Evolutionary conservation across 1,284 basidiomycete species (phyloP), one percentile per base, ranked within the genome.

Genomic region (Heterobasidion occidentale): DNA sequence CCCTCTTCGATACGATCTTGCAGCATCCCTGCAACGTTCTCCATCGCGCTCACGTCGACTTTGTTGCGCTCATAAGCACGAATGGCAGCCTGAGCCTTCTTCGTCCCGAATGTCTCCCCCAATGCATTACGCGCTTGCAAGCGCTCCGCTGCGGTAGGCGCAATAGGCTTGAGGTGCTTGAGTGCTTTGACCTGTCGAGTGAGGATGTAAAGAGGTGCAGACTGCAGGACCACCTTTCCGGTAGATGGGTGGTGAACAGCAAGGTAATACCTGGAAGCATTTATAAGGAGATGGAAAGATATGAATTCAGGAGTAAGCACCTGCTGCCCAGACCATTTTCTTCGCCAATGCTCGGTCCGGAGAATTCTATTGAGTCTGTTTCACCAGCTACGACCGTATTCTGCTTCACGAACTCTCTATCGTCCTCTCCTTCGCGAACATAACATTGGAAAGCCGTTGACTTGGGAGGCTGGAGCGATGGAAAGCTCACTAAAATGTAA

Each of bases 31-130:
- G 86, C 83, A 19, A 94, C 87, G 12, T 82, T 82, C 66, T 88
- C 79, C 88, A 96, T 93, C 1, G 92, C 91, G 54, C 77, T 76
- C 14, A 90, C 82, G 71, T 96, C 92, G 42, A 98, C 85, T 67
- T 85, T 85, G 73, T 94, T 94, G 59, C 94, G 80, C 70, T 93
- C 92, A 58, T 83, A 81, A 2, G 91, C 88, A 57, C 83, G 82
- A 64, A 97, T 93, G 35, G 84, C 86, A 14, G 84, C 83, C 71
- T 92, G 89, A 44, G 92, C 91, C 68, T 96, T 97, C 72, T 92
- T 91, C 12, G 93, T 96, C 20, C 94, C 94, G 62, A 98, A 98
- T 1, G 89, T 83, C 67, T 92, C 87, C 36, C 94, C 94, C 1
- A 98, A 81, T n/a, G 81, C 77, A 58, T 84, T 90, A 34, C 88